Conservation (phyloP, 805 yeast species). For the Candida piceae region DNA sequence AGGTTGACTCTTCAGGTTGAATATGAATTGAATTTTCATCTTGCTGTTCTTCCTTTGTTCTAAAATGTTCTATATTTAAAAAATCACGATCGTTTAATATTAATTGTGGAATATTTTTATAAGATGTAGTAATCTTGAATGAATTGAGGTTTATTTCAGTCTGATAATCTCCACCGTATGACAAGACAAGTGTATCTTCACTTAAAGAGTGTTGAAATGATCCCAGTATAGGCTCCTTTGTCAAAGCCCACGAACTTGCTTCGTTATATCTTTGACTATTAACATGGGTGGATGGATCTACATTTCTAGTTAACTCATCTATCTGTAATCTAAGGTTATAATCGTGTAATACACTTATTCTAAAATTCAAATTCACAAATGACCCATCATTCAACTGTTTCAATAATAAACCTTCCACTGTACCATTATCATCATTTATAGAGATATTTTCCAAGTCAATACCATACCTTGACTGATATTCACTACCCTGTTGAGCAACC, state of each 20-base stretch:
- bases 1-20: slow-evolving; percentile 55
- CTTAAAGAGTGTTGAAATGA: slow-evolving; percentile 20
- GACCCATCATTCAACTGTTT: slow-evolving; percentile 41
- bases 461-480: slow-evolving; percentile 35
- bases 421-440: slow-evolving; percentile 25
- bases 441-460: slow-evolving; percentile 34
- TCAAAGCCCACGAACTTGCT: slow-evolving; percentile 56
- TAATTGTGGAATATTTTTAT: slow-evolving; percentile 43
- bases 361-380: slow-evolving; percentile 47
- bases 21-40: slow-evolving; percentile 35
- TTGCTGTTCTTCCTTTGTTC: slow-evolving; percentile 42
- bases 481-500: slow-evolving; percentile 21
- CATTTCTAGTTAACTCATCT: slow-evolving; percentile 53
- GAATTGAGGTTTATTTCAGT: slow-evolving; percentile 43
- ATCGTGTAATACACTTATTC: slow-evolving; percentile 49
- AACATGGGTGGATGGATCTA: slow-evolving; percentile 5
- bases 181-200: slow-evolving; percentile 15
- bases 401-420: slow-evolving; percentile 40
- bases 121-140: slow-evolving; percentile 44
- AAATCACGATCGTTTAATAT: slow-evolving; percentile 64
- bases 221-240: slow-evolving; percentile 18
- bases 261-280: slow-evolving; percentile 53
- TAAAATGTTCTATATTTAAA: slow-evolving; percentile 78
- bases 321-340: slow-evolving; percentile 56
- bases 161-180: slow-evolving; percentile 39